phyloP scores from a whole-genome alignment of 768 basidiomycete species.

The Hypsizygus marmoreus region DNA sequence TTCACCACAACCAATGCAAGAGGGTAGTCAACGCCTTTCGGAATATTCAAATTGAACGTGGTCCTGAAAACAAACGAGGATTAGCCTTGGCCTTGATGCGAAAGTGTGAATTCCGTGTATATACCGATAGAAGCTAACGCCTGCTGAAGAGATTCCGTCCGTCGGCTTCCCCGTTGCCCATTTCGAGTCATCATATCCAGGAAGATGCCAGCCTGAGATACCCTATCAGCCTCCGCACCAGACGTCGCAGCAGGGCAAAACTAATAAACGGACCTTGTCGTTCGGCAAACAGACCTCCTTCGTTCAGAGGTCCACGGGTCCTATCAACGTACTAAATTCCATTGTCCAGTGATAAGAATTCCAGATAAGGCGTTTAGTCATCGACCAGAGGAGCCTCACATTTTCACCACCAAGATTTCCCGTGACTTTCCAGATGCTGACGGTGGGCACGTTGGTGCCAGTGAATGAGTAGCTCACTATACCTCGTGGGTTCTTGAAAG shows the following conservation, averaged over 20 bases:
- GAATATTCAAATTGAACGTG: slow-evolving; percentile 45
- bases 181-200: slow-evolving; percentile 47
- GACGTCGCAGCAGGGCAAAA: no score
- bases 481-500: slow-evolving; percentile 51
- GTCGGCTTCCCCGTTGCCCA: slow-evolving; percentile 48
- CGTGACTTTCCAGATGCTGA: slow-evolving; percentile 49
- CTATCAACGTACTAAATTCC: slow-evolving; percentile 45
- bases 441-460: slow-evolving; percentile 38
- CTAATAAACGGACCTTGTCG: slow-evolving; percentile 38
- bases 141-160: slow-evolving; percentile 40
- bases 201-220: slow-evolving; percentile 67
- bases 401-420: slow-evolving; percentile 51
- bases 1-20: slow-evolving; percentile 46
- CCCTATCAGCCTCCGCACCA: no score
- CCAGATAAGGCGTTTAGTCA: not conserved
- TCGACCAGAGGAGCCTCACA: slow-evolving; percentile 24
- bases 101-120: not conserved
- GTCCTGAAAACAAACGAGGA: slow-evolving; percentile 27
- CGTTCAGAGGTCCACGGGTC: slow-evolving; percentile 57
- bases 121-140: slow-evolving; percentile 51
- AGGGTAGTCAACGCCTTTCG: slow-evolving; percentile 49
- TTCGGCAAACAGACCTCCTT: slow-evolving; percentile 60
- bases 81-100: not conserved
- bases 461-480: slow-evolving; percentile 48
- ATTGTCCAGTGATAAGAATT: no score